phyloP scores from a whole-genome alignment of 306 rosid genomes.

The Trifolium repens region DNA sequence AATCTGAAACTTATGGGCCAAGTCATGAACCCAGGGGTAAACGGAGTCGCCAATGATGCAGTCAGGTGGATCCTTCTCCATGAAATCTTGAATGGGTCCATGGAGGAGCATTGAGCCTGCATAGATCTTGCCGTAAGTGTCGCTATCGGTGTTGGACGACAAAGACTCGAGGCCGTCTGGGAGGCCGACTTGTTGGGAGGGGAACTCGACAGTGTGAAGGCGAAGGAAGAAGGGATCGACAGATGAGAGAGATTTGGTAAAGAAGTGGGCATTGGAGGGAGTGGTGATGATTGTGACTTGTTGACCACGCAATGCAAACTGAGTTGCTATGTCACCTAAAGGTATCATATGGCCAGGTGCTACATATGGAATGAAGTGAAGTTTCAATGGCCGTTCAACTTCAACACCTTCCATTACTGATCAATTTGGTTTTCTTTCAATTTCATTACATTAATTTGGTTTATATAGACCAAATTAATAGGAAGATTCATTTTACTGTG shows the following conservation, averaged over 20 bases:
- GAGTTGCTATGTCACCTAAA: constrained; percentile 41
- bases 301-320: constrained; percentile 44
- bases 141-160: not conserved
- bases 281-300: constrained; percentile 55
- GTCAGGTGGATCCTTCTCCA: constrained; percentile 34
- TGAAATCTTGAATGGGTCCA: not conserved
- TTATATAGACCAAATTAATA: not conserved
- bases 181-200: constrained; percentile 35
- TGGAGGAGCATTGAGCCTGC: constrained; percentile 14
- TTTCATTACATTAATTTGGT: not conserved
- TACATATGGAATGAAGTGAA: constrained; percentile 43
- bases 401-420: not conserved
- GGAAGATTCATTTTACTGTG: too few species aligned
- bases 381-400: constrained; percentile 11
- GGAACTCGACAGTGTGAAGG: constrained; percentile 23
- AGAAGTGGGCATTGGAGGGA: constrained; percentile 28
- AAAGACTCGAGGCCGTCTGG: not conserved
- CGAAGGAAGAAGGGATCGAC: constrained; percentile 1
- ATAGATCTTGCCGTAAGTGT: not conserved
- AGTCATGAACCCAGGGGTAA: constrained; percentile 40
- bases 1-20: constrained; percentile 26
- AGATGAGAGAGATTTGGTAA: constrained; percentile 1
- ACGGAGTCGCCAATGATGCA: constrained; percentile 34
- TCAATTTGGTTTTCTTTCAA: not conserved
- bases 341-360: constrained; percentile 47